Conservation (phyloP, 768 basidiomycete species). For the Lactarius akahatsu region DNA sequence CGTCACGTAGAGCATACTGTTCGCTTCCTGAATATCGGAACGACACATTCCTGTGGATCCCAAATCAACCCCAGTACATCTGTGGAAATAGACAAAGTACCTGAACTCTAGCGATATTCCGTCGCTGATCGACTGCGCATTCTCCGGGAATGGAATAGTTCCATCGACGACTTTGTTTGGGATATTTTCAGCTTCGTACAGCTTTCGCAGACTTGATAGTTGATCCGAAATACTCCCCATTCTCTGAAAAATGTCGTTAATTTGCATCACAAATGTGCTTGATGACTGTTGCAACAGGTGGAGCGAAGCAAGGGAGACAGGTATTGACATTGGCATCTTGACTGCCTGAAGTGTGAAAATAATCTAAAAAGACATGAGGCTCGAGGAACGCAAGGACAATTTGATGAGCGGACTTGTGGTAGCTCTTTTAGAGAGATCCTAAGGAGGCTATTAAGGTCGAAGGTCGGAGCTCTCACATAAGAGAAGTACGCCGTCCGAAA, state of each 20-base stretch:
- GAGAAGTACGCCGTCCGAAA: slow-evolving; percentile 13
- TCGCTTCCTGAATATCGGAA: slow-evolving; percentile 63
- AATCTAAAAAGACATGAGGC: slow-evolving; percentile 15
- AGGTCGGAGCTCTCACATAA: not conserved
- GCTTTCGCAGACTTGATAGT: slow-evolving; percentile 51
- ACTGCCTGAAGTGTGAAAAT: slow-evolving; percentile 30
- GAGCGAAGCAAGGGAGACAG: slow-evolving; percentile 33
- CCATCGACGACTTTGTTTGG: slow-evolving; percentile 62
- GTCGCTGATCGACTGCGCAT: slow-evolving; percentile 18
- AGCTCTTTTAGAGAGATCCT: slow-evolving; percentile 16
- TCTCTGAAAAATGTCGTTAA: slow-evolving; percentile 52
- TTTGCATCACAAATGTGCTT: slow-evolving; percentile 46
- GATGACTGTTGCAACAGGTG: slow-evolving; percentile 57
- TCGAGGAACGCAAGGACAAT: not conserved
- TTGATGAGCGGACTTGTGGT: slow-evolving; percentile 22
- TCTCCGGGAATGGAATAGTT: slow-evolving; percentile 38
- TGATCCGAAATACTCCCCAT: slow-evolving; percentile 55
- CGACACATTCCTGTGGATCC: slow-evolving; percentile 58
- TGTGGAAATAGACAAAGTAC: slow-evolving; percentile 36
- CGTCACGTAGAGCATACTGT: slow-evolving; percentile 52
- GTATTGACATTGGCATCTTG: slow-evolving; percentile 27
- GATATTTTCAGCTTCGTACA: slow-evolving; percentile 64
- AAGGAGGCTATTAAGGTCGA: slow-evolving; percentile 7
- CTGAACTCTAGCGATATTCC: slow-evolving; percentile 61
- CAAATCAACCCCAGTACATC: slow-evolving; percentile 29